A percentile compares a stretch with the other conserved stretches of the same genome.
phyloP scores from a whole-genome alignment of 1,139 yeast genomes.

The Taphrina flavorubra region DNA sequence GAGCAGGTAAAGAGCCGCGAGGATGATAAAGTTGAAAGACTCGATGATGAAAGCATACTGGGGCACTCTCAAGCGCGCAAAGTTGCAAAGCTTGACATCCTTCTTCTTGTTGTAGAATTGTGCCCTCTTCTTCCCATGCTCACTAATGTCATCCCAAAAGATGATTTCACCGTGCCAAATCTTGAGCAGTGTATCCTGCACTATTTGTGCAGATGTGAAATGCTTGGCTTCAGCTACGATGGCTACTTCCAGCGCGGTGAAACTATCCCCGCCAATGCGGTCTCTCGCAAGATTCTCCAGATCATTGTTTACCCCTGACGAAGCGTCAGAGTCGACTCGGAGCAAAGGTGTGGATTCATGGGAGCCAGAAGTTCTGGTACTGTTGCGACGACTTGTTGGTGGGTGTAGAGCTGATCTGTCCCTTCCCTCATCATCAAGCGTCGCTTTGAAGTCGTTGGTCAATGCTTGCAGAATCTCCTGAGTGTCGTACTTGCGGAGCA shows the following conservation, averaged over 20 bases:
- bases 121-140: slow-evolving; percentile 48
- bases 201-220: slow-evolving; percentile 49
- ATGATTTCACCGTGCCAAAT: slow-evolving; percentile 52
- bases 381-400: background rate
- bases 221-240: slow-evolving; percentile 49
- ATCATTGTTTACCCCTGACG: slow-evolving; percentile 1
- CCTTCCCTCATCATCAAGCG: background rate
- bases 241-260: slow-evolving; percentile 50
- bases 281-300: slow-evolving; percentile 8
- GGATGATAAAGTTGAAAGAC: slow-evolving; percentile 50
- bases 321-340: background rate
- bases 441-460: slow-evolving; percentile 32
- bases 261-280: slow-evolving; percentile 38
- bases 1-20: slow-evolving; percentile 49
- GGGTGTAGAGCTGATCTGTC: slow-evolving; percentile 2
- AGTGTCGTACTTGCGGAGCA: slow-evolving; percentile 27
- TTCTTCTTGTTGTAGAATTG: slow-evolving; percentile 46
- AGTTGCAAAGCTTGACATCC: slow-evolving; percentile 47
- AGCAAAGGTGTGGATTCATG: slow-evolving; percentile 26
- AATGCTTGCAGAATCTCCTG: slow-evolving; percentile 19
- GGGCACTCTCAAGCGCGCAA: slow-evolving; percentile 51
- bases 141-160: slow-evolving; percentile 51
- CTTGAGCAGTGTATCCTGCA: slow-evolving; percentile 48
- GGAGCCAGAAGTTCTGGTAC: background rate
- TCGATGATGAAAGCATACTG: slow-evolving; percentile 50